These are phyloP conservation scores for Botrytis tulipae DNA, from an alignment of 2,329 filamentous ascomycete species.

Conservation along the genomic window DNA sequence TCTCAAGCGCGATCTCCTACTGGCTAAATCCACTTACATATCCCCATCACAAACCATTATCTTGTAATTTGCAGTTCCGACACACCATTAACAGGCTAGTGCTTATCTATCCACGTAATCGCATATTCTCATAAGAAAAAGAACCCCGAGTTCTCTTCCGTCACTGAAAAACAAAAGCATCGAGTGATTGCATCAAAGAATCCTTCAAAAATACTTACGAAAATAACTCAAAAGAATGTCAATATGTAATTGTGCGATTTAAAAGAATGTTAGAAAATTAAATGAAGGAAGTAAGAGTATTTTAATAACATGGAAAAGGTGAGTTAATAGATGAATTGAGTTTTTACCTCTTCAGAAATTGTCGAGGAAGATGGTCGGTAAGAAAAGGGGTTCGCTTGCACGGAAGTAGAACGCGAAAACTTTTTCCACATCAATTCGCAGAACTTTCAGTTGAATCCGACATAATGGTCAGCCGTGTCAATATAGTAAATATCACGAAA, in stretches of 20 bases:
- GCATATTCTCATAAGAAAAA: neutral
- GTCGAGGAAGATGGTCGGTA: neutral
- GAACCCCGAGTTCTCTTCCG: neutral
- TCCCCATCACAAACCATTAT: neutral
- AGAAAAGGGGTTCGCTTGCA: conserved; percentile 17
- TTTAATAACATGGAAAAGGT: neutral
- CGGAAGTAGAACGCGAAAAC: neutral
- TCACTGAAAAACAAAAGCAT: neutral
- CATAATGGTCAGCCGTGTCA: neutral
- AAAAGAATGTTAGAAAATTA: neutral
- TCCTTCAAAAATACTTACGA: no score
- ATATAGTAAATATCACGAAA: neutral
- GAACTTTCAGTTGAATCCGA: neutral
- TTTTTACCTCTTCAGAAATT: neutral
- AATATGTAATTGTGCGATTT: neutral
- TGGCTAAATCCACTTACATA: neutral
- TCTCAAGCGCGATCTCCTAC: neutral
- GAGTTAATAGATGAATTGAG: neutral
- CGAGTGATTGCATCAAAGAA: neutral
- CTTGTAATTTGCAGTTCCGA: neutral
- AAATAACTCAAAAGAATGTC: neutral
- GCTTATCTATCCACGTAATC: neutral
- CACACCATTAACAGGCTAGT: neutral
- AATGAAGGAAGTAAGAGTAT: neutral
- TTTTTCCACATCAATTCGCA: neutral